Percentiles rank a stretch among this genome's conserved stretches.
Conservation (phyloP, 768 basidiomycete genomes). For the Lactarius tabidus region DNA sequence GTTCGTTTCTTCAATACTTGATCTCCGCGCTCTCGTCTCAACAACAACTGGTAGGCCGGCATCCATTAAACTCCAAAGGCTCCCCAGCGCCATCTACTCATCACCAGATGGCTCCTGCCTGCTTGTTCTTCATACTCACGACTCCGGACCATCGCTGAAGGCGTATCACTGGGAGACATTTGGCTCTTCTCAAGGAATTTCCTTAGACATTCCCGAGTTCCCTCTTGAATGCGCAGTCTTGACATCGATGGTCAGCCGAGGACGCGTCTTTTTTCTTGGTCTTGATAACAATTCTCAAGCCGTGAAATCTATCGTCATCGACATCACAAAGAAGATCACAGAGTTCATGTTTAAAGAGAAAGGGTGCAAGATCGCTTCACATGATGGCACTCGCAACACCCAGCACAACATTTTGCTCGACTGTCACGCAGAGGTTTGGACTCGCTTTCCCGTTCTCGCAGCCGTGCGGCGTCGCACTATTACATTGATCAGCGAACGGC, state of each 20-base stretch:
- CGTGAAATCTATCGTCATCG: constrained; percentile 44
- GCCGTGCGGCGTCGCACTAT: constrained; percentile 18
- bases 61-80: constrained; percentile 35
- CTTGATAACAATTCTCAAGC: constrained; percentile 35
- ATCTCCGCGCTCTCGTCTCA: neutral
- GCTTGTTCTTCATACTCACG: constrained; percentile 32
- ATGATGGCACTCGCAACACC: constrained; percentile 25
- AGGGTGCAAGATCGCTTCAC: constrained; percentile 28
- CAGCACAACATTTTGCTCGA: constrained; percentile 37
- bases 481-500: constrained; percentile 28
- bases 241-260: constrained; percentile 45
- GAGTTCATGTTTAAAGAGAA: constrained; percentile 53
- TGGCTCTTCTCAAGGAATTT: constrained; percentile 45
- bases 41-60: constrained; percentile 38
- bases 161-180: constrained; percentile 57
- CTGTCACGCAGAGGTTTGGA: constrained; percentile 18
- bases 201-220: constrained; percentile 34
- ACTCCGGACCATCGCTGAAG: constrained; percentile 27
- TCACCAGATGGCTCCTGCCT: constrained; percentile 56
- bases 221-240: constrained; percentile 30
- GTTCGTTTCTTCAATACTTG: constrained; percentile 31
- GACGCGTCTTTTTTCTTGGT: constrained; percentile 41
- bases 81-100: constrained; percentile 39
- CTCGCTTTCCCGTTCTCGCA: constrained; percentile 16
- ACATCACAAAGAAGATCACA: constrained; percentile 53